A percentile compares a stretch with the other conserved stretches of the same genome.
These are phyloP conservation scores for Ustilago nuda DNA, from an alignment of 1,284 basidiomycete genomes.

Conservation along the genomic window DNA sequence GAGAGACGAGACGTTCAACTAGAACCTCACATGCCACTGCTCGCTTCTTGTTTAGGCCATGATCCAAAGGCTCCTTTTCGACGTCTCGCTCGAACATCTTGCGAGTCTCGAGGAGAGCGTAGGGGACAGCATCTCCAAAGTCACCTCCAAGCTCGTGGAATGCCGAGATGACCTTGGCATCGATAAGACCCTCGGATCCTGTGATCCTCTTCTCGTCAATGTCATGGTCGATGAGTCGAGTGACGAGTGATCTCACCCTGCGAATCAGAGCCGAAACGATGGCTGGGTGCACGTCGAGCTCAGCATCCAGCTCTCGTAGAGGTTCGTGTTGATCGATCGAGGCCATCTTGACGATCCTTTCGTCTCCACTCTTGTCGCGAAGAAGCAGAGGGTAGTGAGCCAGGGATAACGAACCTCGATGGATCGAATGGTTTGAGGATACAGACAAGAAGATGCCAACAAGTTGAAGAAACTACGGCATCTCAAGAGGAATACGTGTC, in stretches of 20 bases:
- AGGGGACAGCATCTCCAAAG: slow-evolving; percentile 57
- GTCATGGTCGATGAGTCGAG: slow-evolving; percentile 52
- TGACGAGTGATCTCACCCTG: slow-evolving; percentile 48
- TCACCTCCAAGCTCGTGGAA: slow-evolving; percentile 59
- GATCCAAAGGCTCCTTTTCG: slow-evolving; percentile 32
- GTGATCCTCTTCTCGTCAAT: slow-evolving; percentile 54
- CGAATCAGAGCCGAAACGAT: slow-evolving; percentile 55
- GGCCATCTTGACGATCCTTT: slow-evolving; percentile 10
- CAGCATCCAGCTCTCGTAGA: slow-evolving; percentile 37
- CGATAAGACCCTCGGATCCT: slow-evolving; percentile 50
- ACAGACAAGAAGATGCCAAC: background rate
- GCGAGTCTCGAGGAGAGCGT: slow-evolving; percentile 54
- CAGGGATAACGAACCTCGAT: background rate
- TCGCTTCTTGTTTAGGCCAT: slow-evolving; percentile 34
- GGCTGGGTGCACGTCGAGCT: slow-evolving; percentile 48
- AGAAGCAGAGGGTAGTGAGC: slow-evolving; percentile 1
- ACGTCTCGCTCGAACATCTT: slow-evolving; percentile 44
- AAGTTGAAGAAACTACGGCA: too few species aligned
- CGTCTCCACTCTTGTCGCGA: background rate
- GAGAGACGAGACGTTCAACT: slow-evolving; percentile 53
- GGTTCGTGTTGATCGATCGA: slow-evolving; percentile 27
- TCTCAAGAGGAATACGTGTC: too few species aligned
- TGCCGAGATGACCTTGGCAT: slow-evolving; percentile 38
- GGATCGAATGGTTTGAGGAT: background rate
- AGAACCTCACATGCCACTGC: slow-evolving; percentile 54